Evolutionary conservation across 225 moss, liverwort and hornwort genomes (phyloP), one percentile per base, ranked within the genome.

Genomic region (Polytrichum formosum): DNA sequence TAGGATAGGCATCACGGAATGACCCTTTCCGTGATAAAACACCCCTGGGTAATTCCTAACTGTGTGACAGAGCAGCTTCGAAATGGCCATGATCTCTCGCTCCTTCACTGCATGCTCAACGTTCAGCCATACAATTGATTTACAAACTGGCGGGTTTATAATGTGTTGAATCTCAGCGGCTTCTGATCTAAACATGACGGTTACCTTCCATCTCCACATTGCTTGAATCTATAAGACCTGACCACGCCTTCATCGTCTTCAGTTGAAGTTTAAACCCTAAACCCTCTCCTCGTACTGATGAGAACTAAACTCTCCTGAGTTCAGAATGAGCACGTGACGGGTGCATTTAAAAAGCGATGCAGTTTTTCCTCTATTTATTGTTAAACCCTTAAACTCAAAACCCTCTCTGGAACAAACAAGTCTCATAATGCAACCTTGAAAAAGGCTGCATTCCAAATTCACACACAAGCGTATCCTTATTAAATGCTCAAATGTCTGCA

Each of bases 31-130:
- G 68, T 82, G 82, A 79, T 85, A 91, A 65, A 92, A 91, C 10
- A 98, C 98, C 10, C 92, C 98, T 18, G 92, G 94, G 29, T 88
- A 94, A 60, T 92, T 88, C 80, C 85, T 98, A 19, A 93, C 91
- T 74, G 95, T 94, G 70, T 92, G 91, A 75, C 91, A 86, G 72
- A 98, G 75, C 6, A 98, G 90, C 78, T 98, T 98, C 78, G 89
- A 80, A 80, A 91, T 98, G 66, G 98, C 94, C 85, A 87, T 78
- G 8, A 92, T 82, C 80, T 98, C 94, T 59, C 92, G 87, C 87
- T 94, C 97, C 81, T 94, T 98, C 17, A 89, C 97, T 95, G 81
- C 78, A 68, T 46, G 16, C 46, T 46, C 46, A 46, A 46, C 46
- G 46, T 46, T 46, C 46, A 46, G 46, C 46, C 46, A 46, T 46